Conservation (phyloP, 108 stramenopile species). For the Craspedostauros australis region DNA sequence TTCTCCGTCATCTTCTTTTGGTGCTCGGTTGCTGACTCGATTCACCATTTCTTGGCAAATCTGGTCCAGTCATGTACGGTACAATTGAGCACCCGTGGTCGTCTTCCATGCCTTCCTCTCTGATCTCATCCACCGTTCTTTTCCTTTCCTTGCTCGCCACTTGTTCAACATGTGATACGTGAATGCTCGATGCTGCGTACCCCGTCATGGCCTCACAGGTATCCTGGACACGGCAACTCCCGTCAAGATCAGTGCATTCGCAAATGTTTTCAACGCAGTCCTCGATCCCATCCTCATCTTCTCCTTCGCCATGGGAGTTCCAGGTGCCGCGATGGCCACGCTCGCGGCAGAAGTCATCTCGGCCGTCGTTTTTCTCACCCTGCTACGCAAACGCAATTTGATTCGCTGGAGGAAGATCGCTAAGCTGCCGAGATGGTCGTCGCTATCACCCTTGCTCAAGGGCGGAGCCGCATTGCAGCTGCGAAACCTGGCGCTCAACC, state of each 20-base stretch:
- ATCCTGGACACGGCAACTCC: slow-evolving; percentile 79
- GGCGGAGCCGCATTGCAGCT: slow-evolving; percentile 79
- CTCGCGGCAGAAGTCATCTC: slow-evolving; percentile 65
- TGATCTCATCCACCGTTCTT: too few relatives aligned
- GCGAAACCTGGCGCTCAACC: slow-evolving; percentile 78
- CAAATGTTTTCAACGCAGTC: slow-evolving; percentile 77
- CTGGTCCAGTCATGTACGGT: too few relatives aligned
- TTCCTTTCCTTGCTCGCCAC: too few relatives aligned
- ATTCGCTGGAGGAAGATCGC: slow-evolving; percentile 56
- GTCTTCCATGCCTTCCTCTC: too few relatives aligned
- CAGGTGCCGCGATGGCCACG: slow-evolving; percentile 85
- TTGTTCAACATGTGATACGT: too few relatives aligned
- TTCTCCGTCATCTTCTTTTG: neutral
- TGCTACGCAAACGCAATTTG: slow-evolving; percentile 49
- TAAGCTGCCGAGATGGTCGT: slow-evolving; percentile 47
- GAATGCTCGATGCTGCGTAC: too few relatives aligned
- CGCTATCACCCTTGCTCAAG: slow-evolving; percentile 56
- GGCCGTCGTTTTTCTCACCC: slow-evolving; percentile 46
- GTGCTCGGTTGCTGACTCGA: too few relatives aligned
- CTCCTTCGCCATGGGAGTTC: slow-evolving; percentile 67
- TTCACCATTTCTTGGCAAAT: neutral
- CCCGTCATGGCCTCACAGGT: slow-evolving; percentile 14
- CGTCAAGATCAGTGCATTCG: slow-evolving; percentile 68
- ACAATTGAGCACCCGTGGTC: too few relatives aligned
- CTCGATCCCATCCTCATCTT: slow-evolving; percentile 86